Conservation (phyloP, 1,284 basidiomycete genomes). For the Trichosporon inkin region DNA sequence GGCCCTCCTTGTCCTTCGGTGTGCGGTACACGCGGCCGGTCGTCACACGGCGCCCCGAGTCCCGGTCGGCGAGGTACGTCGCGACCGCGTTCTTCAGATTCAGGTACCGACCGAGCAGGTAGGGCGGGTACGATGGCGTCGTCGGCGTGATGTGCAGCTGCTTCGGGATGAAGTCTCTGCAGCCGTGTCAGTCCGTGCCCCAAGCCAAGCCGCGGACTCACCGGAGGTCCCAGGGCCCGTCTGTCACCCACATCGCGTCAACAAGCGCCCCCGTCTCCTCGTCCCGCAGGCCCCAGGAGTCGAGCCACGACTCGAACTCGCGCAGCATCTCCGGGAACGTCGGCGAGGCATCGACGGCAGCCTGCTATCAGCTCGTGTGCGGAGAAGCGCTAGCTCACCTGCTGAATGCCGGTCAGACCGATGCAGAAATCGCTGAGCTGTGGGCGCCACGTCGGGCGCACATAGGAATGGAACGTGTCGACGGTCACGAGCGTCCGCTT, state of each 20-base stretch:
- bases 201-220: conserved; percentile 27
- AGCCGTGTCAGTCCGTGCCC: neutral
- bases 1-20: neutral
- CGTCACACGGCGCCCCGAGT: conserved; percentile 24
- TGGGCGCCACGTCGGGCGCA: conserved; percentile 81
- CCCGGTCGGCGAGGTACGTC: conserved; percentile 31
- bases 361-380: conserved; percentile 52
- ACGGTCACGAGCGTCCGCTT: conserved; percentile 22
- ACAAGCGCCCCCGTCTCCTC: conserved; percentile 35
- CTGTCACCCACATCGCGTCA: conserved; percentile 54
- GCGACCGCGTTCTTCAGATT: conserved; percentile 48
- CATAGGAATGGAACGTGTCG: conserved; percentile 79
- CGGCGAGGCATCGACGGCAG: conserved; percentile 73
- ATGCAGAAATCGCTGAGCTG: conserved; percentile 77
- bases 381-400: conserved; percentile 56
- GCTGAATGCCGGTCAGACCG: conserved; percentile 82
- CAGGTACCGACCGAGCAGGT: conserved; percentile 44
- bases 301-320: conserved; percentile 65
- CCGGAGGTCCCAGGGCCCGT: conserved; percentile 52
- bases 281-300: conserved; percentile 49
- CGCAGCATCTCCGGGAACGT: conserved; percentile 67
- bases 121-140: conserved; percentile 34
- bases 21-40: conserved; percentile 15
- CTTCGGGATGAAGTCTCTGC: conserved; percentile 40
- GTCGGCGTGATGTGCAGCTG: conserved; percentile 49